phyloP scores from a whole-genome alignment of 2,329 filamentous ascomycete species.

The Diplocarpon mali region DNA sequence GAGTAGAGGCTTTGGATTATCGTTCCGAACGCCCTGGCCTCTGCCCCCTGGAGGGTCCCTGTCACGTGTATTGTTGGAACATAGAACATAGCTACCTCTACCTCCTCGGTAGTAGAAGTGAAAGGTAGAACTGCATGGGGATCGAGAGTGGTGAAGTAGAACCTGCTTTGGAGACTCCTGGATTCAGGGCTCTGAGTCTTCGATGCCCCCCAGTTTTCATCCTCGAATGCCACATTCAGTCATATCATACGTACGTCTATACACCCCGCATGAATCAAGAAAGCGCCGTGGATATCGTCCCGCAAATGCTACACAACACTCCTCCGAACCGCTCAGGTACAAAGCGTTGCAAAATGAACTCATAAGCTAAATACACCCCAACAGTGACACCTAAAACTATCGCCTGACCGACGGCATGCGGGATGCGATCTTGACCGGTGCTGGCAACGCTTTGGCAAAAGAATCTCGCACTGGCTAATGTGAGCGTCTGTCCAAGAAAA shows the following conservation, averaged over 20 bases:
- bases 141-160: no score
- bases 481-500: constrained; percentile 13
- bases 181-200: background rate
- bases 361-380: constrained; percentile 4
- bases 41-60: no score
- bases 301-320: constrained; percentile 12
- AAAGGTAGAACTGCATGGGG: no score
- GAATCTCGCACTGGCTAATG: constrained; percentile 12
- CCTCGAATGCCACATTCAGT: background rate
- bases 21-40: background rate
- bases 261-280: background rate
- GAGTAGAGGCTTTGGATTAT: background rate
- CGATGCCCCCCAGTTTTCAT: background rate
- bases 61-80: background rate
- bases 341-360: constrained; percentile 5
- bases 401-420: constrained; percentile 27
- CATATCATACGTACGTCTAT: background rate
- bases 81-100: no score
- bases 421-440: constrained; percentile 25
- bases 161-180: no score
- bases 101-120: no score
- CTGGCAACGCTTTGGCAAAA: constrained; percentile 27
- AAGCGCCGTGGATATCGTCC: constrained; percentile 18
- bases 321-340: constrained; percentile 12
- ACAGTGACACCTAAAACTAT: constrained; percentile 9